Evolutionary conservation across 2,329 filamentous ascomycete species (phyloP).

Genomic region (Ascochyta koolunga): DNA sequence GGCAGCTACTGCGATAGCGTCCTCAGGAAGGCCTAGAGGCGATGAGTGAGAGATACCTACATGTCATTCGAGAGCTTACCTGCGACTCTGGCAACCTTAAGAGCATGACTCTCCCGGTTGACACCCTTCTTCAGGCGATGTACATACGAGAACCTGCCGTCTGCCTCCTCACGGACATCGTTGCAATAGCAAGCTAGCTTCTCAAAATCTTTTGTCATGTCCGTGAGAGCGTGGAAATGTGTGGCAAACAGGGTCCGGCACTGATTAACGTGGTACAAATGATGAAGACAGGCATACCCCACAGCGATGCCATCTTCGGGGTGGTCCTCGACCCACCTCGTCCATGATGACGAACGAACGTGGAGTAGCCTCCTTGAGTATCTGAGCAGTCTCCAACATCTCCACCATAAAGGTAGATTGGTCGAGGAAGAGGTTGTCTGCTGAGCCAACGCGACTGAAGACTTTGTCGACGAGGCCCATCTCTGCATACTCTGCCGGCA

Average conservation of each 20-base stretch:
- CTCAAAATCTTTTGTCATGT: constrained; percentile 69
- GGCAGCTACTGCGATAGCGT: constrained; percentile 71
- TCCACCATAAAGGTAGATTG: constrained; percentile 99
- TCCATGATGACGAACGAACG: constrained; percentile 96
- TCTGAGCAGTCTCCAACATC: constrained; percentile 95
- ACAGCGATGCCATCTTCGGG: constrained; percentile 91
- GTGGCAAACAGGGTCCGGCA: constrained; percentile 90
- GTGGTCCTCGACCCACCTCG: constrained; percentile 96
- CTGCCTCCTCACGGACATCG: constrained; percentile 76
- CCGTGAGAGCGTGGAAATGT: constrained; percentile 86
- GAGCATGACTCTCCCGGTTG: constrained; percentile 85
- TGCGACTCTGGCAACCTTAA: constrained; percentile 91
- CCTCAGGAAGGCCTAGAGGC: constrained; percentile 66
- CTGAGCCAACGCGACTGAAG: constrained; percentile 85
- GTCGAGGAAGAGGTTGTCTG: constrained; percentile 91
- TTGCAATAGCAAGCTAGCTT: constrained; percentile 82
- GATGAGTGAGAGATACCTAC: constrained; percentile 10
- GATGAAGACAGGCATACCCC: constrained; percentile 84
- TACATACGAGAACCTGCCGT: constrained; percentile 76
- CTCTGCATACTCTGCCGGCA: constrained; percentile 84
- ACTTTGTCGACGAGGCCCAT: constrained; percentile 95
- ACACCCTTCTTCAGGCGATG: constrained; percentile 82
- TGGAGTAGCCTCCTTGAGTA: constrained; percentile 81
- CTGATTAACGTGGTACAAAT: constrained; percentile 77
- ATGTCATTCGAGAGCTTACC: constrained; percentile 47